Percentiles rank a stretch among this genome's conserved stretches.
Evolutionary conservation across 495 filamentous ascomycete genomes (phyloP).

Genomic region (Lepraria neglecta): DNA sequence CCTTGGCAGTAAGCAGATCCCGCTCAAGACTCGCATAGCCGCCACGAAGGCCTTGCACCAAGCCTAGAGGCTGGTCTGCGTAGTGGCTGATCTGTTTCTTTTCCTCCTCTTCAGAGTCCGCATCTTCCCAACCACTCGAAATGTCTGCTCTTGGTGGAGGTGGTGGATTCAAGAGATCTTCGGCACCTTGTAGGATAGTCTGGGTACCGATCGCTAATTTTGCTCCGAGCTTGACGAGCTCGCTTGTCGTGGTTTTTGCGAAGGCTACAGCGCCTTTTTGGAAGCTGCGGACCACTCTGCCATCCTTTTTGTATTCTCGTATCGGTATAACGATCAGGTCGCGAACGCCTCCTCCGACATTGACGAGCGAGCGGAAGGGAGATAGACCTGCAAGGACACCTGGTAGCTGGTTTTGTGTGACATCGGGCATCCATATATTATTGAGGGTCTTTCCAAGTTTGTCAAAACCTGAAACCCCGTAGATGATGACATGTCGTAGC

Average conservation of each 20-base stretch:
- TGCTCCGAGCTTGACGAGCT: constrained; percentile 85
- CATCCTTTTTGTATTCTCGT: constrained; percentile 88
- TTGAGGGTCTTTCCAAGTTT: constrained; percentile 81
- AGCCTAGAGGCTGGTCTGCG: constrained; percentile 83
- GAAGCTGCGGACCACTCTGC: constrained; percentile 83
- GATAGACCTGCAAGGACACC: constrained; percentile 85
- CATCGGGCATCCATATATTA: constrained; percentile 95
- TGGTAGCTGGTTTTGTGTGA: constrained; percentile 83
- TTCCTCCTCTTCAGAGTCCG: constrained; percentile 55
- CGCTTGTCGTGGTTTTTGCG: constrained; percentile 84
- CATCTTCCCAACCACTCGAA: constrained; percentile 56
- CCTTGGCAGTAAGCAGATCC: constrained; percentile 73
- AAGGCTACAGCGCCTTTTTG: constrained; percentile 85
- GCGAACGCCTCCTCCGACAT: constrained; percentile 77
- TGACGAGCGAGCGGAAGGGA: constrained; percentile 80
- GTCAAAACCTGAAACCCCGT: constrained; percentile 85
- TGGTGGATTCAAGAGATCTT: constrained; percentile 61
- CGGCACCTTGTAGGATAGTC: constrained; percentile 78
- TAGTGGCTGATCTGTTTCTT: constrained; percentile 77
- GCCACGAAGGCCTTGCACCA: constrained; percentile 76
- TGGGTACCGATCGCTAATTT: constrained; percentile 95
- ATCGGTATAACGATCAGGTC: constrained; percentile 86
- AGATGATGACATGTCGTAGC: constrained; percentile 81
- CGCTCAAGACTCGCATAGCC: constrained; percentile 76
- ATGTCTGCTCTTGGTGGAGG: constrained; percentile 26